Evolutionary conservation across 352 stramenopile genomes (phyloP).

Genomic region (Globisporangium solare): DNA sequence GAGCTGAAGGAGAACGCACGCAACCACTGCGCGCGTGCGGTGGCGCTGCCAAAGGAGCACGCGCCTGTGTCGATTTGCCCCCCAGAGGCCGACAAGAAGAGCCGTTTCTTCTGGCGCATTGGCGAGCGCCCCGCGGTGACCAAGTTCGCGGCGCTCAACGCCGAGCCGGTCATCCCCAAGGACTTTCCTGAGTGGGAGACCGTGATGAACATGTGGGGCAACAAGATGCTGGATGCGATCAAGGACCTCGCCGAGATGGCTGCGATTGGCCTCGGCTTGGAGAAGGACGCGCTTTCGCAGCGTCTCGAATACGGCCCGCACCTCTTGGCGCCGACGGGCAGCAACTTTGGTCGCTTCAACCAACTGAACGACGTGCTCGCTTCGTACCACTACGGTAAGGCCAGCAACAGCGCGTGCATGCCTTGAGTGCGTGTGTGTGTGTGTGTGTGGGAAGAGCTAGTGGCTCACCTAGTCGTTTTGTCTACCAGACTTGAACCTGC

Average conservation of each 20-base stretch:
- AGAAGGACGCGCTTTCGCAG: conserved; percentile 70
- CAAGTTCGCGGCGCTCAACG: conserved; percentile 84
- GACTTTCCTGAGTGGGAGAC: conserved; percentile 84
- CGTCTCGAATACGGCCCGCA: conserved; percentile 86
- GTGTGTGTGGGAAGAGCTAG: background rate
- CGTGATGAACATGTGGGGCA: conserved; percentile 91
- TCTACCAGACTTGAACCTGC: conserved; percentile 82
- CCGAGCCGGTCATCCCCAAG: conserved; percentile 80
- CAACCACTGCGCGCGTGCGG: conserved; percentile 75
- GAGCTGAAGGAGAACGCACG: conserved; percentile 81
- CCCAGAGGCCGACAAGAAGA: conserved; percentile 90
- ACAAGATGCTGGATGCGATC: conserved; percentile 84
- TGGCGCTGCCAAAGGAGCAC: conserved; percentile 47
- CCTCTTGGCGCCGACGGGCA: conserved; percentile 87
- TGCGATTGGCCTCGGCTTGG: conserved; percentile 80
- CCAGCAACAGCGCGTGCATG: background rate
- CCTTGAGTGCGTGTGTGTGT: background rate
- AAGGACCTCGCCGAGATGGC: conserved; percentile 84
- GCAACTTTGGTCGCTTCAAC: conserved; percentile 83
- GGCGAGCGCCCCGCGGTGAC: conserved; percentile 73
- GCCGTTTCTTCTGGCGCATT: conserved; percentile 93
- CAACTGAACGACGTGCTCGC: conserved; percentile 83
- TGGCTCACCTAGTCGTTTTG: background rate
- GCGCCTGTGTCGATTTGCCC: conserved; percentile 81
- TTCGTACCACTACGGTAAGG: conserved; percentile 86